phyloP scores from a whole-genome alignment of 129 eudicot genomes.

The Oenanthe sinensis region DNA sequence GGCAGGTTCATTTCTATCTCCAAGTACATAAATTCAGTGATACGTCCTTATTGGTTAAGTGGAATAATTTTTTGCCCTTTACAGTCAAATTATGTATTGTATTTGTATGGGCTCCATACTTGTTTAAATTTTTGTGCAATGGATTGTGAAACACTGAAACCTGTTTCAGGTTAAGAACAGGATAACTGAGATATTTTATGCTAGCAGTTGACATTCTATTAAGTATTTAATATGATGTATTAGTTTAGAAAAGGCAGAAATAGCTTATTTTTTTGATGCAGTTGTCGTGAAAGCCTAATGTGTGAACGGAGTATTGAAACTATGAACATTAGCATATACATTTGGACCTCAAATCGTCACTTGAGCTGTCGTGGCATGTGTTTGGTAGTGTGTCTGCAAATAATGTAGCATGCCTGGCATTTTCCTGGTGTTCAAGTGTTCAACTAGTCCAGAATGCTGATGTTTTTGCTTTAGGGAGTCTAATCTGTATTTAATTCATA shows the following conservation, averaged over 20 bases:
- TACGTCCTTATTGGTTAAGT: not conserved
- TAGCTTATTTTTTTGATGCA: not conserved
- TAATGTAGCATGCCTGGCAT: not conserved
- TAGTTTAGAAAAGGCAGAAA: not conserved
- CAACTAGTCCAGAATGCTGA: not conserved
- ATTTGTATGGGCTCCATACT: not conserved
- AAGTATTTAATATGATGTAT: not conserved
- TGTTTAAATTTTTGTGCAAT: not conserved
- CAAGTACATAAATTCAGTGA: slow-evolving; percentile 12
- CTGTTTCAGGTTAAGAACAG: not conserved
- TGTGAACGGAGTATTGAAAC: not conserved
- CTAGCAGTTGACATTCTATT: not conserved
- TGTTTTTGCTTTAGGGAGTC: not conserved
- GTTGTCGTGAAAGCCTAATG: not conserved
- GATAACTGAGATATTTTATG: not conserved
- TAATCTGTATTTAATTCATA: not conserved
- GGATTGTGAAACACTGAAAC: not conserved
- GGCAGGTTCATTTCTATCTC: slow-evolving; percentile 97
- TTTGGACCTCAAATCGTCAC: not conserved
- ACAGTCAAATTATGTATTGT: not conserved
- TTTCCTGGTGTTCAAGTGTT: not conserved
- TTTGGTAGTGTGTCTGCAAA: not conserved
- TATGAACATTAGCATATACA: not conserved
- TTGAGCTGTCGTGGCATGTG: not conserved
- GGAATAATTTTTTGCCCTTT: not conserved